Conservation (phyloP, 208 protist genomes). For the Wallacemonas sp. region DNA sequence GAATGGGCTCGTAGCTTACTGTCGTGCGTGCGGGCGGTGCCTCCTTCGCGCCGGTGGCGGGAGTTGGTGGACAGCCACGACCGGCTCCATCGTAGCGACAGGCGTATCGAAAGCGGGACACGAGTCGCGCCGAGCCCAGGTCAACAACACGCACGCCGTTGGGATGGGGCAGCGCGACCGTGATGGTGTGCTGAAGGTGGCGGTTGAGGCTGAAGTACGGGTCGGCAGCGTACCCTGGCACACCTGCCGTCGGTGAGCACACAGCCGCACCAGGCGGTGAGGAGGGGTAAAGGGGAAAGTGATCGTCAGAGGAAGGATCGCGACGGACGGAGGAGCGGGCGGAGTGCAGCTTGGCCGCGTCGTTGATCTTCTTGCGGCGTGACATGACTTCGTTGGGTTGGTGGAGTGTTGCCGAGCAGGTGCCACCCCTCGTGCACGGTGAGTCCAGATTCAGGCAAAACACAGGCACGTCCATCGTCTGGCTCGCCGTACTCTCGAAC, state of each 20-base stretch:
- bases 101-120: constrained; percentile 25
- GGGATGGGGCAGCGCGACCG: constrained; percentile 46
- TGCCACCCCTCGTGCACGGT: background rate
- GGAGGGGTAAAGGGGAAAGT: background rate
- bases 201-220: background rate
- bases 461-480: background rate
- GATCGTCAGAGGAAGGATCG: background rate
- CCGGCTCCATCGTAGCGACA: constrained; percentile 2
- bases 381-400: constrained; percentile 14
- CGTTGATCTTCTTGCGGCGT: background rate
- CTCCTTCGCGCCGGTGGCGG: background rate
- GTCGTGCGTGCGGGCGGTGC: constrained; percentile 21
- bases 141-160: constrained; percentile 76
- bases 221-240: background rate
- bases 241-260: no score
- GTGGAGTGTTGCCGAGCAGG: constrained; percentile 24
- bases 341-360: constrained; percentile 1
- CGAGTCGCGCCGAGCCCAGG: constrained; percentile 63
- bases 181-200: constrained; percentile 23
- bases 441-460: background rate
- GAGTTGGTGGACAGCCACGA: background rate
- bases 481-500: constrained; percentile 54
- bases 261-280: background rate
- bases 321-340: background rate
- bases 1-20: constrained; percentile 69